Evolutionary conservation across 805 yeast species (phyloP).

Genomic region (Wickerhamiella kurtzmanii): DNA sequence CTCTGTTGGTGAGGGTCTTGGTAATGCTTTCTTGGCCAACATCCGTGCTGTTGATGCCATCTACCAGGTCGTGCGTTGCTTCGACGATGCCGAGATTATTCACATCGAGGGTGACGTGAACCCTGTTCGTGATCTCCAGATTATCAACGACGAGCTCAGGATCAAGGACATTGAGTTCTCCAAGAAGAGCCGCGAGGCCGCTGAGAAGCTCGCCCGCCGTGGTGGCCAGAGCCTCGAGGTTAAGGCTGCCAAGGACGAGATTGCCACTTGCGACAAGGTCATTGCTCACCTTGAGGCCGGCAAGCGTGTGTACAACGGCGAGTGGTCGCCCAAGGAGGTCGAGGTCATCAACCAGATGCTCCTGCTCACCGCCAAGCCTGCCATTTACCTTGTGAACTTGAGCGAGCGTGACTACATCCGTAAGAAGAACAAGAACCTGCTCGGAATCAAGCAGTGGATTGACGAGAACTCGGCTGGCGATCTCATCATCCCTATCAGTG

Average conservation of each 20-base stretch:
- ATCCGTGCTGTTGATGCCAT: constrained; percentile 97
- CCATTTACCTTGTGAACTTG: constrained; percentile 81
- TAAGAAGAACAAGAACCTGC: constrained; percentile 76
- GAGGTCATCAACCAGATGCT: constrained; percentile 77
- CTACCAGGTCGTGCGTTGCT: constrained; percentile 94
- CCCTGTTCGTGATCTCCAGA: constrained; percentile 88
- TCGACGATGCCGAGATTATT: constrained; percentile 94
- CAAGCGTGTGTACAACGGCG: constrained; percentile 72
- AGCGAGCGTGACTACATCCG: constrained; percentile 79
- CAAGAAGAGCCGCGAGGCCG: constrained; percentile 64
- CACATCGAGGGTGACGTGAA: constrained; percentile 95
- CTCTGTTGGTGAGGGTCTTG: constrained; percentile 91
- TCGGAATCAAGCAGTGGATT: constrained; percentile 81
- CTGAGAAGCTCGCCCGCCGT: constrained; percentile 66
- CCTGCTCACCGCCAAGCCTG: constrained; percentile 88
- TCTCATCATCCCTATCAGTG: constrained; percentile 83
- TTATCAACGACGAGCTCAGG: constrained; percentile 82
- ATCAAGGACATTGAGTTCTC: constrained; percentile 94
- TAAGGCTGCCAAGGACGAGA: constrained; percentile 78
- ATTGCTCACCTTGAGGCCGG: constrained; percentile 70
- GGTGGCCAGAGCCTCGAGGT: constrained; percentile 85
- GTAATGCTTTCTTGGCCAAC: constrained; percentile 92
- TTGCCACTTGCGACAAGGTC: constrained; percentile 57
- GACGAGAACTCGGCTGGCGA: constrained; percentile 79
- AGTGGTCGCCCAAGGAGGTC: constrained; percentile 84